phyloP scores from a whole-genome alignment of 345 rosid genomes.

The Angophora floribunda region DNA sequence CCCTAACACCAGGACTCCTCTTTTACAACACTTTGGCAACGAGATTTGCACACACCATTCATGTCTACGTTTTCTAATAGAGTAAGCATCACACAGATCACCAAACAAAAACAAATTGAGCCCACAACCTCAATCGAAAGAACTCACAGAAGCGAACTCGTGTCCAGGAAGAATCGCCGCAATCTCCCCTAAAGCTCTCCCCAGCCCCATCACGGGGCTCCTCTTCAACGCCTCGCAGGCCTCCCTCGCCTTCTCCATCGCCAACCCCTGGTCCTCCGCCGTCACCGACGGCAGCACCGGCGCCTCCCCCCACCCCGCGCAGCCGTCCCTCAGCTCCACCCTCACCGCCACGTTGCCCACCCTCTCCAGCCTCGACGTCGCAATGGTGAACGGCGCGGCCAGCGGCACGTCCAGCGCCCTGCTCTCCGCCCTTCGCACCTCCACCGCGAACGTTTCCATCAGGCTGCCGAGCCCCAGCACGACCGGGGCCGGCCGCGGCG shows the following conservation, averaged over 20 bases:
- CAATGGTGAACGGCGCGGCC: conserved; percentile 76
- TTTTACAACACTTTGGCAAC: no score
- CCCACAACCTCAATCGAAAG: background rate
- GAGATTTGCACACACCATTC: background rate
- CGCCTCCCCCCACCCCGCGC: conserved; percentile 90
- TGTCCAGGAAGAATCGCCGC: conserved; percentile 56
- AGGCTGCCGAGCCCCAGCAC: conserved; percentile 34
- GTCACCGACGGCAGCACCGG: conserved; percentile 81
- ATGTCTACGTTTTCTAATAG: background rate
- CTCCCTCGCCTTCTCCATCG: conserved; percentile 56
- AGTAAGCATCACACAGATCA: no score
- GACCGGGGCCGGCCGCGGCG: background rate
- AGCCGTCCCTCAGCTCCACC: conserved; percentile 58
- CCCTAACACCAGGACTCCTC: no score
- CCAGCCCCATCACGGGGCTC: conserved; percentile 34
- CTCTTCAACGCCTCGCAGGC: conserved; percentile 46
- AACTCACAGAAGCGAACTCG: conserved; percentile 73
- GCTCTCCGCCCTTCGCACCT: conserved; percentile 59
- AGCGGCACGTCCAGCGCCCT: conserved; percentile 69
- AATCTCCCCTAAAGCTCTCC: conserved; percentile 28
- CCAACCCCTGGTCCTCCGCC: conserved; percentile 74
- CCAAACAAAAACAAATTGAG: background rate
- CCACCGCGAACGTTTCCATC: conserved; percentile 43
- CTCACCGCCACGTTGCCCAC: conserved; percentile 75
- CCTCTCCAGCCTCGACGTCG: conserved; percentile 68